Evolutionary conservation across 2,329 filamentous ascomycete genomes (phyloP).

Genomic region (Scytalidium sp.): DNA sequence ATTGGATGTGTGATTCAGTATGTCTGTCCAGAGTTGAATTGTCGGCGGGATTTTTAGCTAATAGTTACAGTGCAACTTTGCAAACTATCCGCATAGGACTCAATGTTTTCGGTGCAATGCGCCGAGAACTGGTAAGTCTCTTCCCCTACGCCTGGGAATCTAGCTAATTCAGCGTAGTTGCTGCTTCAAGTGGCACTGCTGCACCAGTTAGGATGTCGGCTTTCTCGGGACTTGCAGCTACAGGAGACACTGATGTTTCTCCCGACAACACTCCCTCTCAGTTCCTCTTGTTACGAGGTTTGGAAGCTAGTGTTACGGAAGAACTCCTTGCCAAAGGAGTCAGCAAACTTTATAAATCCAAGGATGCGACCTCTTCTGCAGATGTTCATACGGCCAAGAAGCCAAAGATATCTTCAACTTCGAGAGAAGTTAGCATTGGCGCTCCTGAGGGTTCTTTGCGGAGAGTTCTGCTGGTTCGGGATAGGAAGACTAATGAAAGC

Average conservation of each 20-base stretch:
- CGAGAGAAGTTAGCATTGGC: conserved; percentile 50
- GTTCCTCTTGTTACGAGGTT: conserved; percentile 70
- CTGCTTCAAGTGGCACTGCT: conserved; percentile 27
- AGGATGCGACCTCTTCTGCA: conserved; percentile 32
- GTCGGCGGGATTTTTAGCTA: conserved; percentile 7
- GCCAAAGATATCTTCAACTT: conserved; percentile 49
- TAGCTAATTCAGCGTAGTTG: conserved; percentile 28
- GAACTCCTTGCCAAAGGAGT: conserved; percentile 70
- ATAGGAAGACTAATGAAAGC: conserved; percentile 67
- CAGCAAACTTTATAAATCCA: conserved; percentile 67
- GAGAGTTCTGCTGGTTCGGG: conserved; percentile 73
- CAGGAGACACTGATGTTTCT: conserved; percentile 51
- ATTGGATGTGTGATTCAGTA: conserved; percentile 55
- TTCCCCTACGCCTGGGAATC: conserved; percentile 9
- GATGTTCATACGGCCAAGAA: conserved; percentile 30
- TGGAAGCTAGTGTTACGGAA: conserved; percentile 69
- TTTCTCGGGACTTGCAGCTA: conserved; percentile 41
- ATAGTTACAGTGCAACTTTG: conserved; percentile 44
- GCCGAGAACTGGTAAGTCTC: conserved; percentile 45
- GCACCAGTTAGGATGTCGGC: conserved; percentile 34
- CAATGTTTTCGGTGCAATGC: conserved; percentile 58
- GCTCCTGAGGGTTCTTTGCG: conserved; percentile 72
- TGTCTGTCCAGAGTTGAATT: conserved; percentile 10
- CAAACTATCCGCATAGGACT: conserved; percentile 54
- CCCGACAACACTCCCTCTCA: conserved; percentile 56